Evolutionary conservation across 495 filamentous ascomycete genomes (phyloP).

Genomic region (Podospora comata): DNA sequence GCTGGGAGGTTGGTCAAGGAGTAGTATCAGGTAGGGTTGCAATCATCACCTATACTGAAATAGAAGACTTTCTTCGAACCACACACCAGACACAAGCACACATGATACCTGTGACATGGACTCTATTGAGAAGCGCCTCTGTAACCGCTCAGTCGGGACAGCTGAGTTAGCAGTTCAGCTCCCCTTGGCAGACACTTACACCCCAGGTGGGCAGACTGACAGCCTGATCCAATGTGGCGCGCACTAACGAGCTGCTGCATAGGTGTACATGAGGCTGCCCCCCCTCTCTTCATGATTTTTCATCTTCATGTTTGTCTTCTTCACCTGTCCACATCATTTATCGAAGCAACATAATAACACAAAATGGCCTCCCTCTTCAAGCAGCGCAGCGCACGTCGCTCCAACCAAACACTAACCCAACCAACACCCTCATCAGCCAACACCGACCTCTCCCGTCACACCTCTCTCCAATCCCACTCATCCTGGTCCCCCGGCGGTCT

Average conservation of each 20-base stretch:
- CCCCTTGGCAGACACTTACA: not conserved
- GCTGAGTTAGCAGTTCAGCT: not conserved
- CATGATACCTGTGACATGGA: not conserved
- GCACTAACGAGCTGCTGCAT: slow-evolving; percentile 8
- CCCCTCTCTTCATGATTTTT: not conserved
- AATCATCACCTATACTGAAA: not conserved
- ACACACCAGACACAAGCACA: not conserved
- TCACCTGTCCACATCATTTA: not conserved
- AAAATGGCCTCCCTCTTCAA: slow-evolving; percentile 7
- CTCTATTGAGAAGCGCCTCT: not conserved
- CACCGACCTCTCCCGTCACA: slow-evolving; percentile 1
- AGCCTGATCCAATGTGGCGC: not conserved
- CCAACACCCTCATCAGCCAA: not conserved
- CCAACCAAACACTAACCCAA: not conserved
- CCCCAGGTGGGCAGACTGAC: not conserved
- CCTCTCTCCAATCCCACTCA: slow-evolving; percentile 8
- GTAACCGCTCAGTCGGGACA: not conserved
- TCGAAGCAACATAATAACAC: too few relatives aligned
- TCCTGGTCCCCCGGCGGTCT: not conserved
- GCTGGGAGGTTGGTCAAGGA: slow-evolving; percentile 10
- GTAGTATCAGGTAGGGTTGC: not conserved
- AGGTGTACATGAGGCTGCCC: not conserved
- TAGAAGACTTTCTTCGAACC: not conserved
- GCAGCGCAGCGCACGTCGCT: not conserved
- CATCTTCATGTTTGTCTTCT: not conserved